Conservation (phyloP, 441 rosid genomes). For the Breynia disticha region DNA sequence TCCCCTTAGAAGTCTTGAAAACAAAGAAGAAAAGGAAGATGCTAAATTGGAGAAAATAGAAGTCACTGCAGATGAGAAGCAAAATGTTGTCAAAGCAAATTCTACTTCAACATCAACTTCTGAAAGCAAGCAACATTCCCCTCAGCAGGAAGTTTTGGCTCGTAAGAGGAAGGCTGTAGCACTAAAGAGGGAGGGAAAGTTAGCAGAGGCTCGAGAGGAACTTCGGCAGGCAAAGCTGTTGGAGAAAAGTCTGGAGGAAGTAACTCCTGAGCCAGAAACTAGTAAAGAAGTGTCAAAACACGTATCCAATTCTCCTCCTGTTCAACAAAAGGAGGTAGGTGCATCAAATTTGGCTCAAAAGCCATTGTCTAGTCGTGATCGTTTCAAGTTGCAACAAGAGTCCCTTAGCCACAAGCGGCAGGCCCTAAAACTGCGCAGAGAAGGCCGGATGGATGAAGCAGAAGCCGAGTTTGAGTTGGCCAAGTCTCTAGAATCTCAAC, state of each 20-base stretch:
- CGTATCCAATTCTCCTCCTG: conserved; percentile 23
- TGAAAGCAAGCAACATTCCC: conserved; percentile 27
- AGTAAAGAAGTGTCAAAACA: conserved; percentile 15
- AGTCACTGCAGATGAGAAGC: conserved; percentile 19
- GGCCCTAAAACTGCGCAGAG: conserved; percentile 85
- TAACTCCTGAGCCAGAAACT: conserved; percentile 22
- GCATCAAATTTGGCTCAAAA: conserved; percentile 37
- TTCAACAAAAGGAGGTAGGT: conserved; percentile 31
- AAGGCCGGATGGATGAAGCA: conserved; percentile 78
- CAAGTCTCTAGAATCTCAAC: conserved; percentile 75
- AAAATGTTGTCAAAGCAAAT: not conserved
- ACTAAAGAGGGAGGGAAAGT: conserved; percentile 71
- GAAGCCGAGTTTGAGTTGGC: conserved; percentile 87
- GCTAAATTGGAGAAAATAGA: conserved; percentile 16
- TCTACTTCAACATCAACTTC: conserved; percentile 13
- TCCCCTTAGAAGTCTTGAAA: conserved; percentile 5
- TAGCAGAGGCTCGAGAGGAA: conserved; percentile 72
- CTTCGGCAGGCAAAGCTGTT: conserved; percentile 71
- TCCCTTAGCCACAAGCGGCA: conserved; percentile 81
- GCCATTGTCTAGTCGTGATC: conserved; percentile 68
- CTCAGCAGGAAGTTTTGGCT: conserved; percentile 50
- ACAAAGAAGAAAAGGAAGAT: conserved; percentile 8
- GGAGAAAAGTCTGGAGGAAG: conserved; percentile 52
- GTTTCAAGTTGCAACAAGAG: conserved; percentile 84
- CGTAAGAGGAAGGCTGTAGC: conserved; percentile 69